phyloP scores from a whole-genome alignment of 2,329 filamentous ascomycete species.

The Aspergillus phoenicis region DNA sequence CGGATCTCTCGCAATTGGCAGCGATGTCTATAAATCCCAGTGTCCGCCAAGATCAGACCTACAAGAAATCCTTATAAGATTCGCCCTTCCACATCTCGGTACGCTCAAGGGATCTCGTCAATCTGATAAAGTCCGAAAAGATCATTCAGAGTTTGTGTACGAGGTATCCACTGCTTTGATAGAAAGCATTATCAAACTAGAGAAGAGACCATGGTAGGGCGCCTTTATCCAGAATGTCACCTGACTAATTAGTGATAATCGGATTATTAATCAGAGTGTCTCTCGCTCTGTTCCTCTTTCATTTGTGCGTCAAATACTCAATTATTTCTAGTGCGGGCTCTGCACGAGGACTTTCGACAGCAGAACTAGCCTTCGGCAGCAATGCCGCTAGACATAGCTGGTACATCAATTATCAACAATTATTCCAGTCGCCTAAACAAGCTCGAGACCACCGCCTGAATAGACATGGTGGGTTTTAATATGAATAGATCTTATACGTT shows the following conservation, averaged over 20 bases:
- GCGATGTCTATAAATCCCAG: neutral
- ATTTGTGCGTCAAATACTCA: neutral
- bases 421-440: neutral
- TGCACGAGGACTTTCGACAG: neutral
- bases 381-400: neutral
- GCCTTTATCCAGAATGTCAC: neutral
- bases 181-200: neutral
- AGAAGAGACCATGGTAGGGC: neutral
- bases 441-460: neutral
- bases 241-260: neutral
- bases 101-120: neutral
- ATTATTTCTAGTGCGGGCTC: neutral
- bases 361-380: neutral
- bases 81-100: neutral
- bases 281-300: neutral
- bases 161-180: neutral
- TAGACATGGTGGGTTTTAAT: neutral
- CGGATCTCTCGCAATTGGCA: neutral
- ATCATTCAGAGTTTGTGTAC: neutral
- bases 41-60: neutral
- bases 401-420: neutral
- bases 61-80: neutral
- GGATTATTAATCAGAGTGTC: neutral
- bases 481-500: neutral
- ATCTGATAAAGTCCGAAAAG: neutral